Evolutionary conservation across 257 asterid species (phyloP).

Genomic region (Paulownia fortunei): DNA sequence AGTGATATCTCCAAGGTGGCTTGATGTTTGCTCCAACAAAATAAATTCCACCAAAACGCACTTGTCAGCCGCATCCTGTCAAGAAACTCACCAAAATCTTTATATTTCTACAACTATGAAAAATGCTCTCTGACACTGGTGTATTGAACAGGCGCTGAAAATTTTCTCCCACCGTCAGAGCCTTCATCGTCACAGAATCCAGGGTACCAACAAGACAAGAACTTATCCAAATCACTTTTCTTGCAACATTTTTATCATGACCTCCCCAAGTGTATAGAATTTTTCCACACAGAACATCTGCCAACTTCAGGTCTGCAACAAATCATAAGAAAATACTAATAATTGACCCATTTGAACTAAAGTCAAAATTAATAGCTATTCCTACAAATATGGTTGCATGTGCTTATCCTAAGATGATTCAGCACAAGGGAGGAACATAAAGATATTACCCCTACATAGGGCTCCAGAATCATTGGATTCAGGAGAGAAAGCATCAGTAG

Average conservation of each 20-base stretch:
- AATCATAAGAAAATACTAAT: conserved; percentile 22
- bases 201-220: conserved; percentile 55
- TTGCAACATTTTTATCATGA: conserved; percentile 46
- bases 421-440: background rate
- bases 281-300: conserved; percentile 63
- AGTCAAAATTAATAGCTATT: background rate
- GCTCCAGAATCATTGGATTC: conserved; percentile 51
- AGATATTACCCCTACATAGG: conserved; percentile 47
- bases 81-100: conserved; percentile 38
- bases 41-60: conserved; percentile 69
- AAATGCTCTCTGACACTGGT: conserved; percentile 19
- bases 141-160: conserved; percentile 34
- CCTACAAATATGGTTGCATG: background rate
- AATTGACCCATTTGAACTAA: conserved; percentile 24
- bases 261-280: conserved; percentile 62
- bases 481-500: conserved; percentile 70
- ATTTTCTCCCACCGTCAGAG: conserved; percentile 72
- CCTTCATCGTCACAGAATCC: conserved; percentile 61
- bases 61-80: conserved; percentile 81
- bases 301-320: conserved; percentile 69
- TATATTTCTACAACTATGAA: conserved; percentile 6
- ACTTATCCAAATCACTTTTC: conserved; percentile 71
- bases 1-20: conserved; percentile 56
- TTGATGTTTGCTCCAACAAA: conserved; percentile 67
- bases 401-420: conserved; percentile 9